phyloP scores from a whole-genome alignment of 1,139 yeast species.

The Candida tetrigidarum region DNA sequence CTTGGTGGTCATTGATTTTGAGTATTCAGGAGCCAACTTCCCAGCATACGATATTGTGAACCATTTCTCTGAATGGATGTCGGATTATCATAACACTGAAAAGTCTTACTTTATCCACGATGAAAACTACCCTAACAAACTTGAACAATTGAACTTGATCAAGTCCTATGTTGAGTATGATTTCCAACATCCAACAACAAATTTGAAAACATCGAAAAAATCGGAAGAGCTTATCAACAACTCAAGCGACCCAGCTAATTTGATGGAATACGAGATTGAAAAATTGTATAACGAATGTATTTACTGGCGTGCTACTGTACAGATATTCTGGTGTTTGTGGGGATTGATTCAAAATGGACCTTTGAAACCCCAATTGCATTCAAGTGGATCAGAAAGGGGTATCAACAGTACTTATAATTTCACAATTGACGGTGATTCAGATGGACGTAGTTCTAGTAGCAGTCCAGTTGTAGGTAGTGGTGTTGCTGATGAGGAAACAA shows the following conservation, averaged over 20 bases:
- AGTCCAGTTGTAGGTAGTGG: slow-evolving; percentile 1
- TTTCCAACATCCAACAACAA: slow-evolving; percentile 43
- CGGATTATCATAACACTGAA: slow-evolving; percentile 77
- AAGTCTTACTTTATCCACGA: slow-evolving; percentile 61
- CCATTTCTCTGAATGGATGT: slow-evolving; percentile 96
- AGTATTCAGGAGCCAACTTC: slow-evolving; percentile 91
- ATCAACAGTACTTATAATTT: slow-evolving; percentile 45
- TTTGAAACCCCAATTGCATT: slow-evolving; percentile 20
- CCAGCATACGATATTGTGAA: slow-evolving; percentile 92
- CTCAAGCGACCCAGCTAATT: slow-evolving; percentile 24
- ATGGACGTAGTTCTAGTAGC: neutral
- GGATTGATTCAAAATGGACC: slow-evolving; percentile 80
- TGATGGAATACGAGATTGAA: slow-evolving; percentile 57
- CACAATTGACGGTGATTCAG: slow-evolving; percentile 32
- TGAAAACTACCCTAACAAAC: slow-evolving; percentile 63
- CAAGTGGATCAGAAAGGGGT: slow-evolving; percentile 30
- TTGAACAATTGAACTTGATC: slow-evolving; percentile 72
- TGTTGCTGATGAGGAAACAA: slow-evolving; percentile 34
- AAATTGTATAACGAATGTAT: slow-evolving; percentile 65
- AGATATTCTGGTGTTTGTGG: slow-evolving; percentile 89
- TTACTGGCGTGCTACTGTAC: slow-evolving; percentile 82
- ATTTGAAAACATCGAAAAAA: slow-evolving; percentile 26
- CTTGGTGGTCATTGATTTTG: slow-evolving; percentile 94
- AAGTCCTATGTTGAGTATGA: slow-evolving; percentile 71
- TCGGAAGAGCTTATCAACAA: slow-evolving; percentile 21